Base-by-base conservation (phyloP, 2,329 filamentous ascomycete species). In the Talaromyces piceae region DNA sequence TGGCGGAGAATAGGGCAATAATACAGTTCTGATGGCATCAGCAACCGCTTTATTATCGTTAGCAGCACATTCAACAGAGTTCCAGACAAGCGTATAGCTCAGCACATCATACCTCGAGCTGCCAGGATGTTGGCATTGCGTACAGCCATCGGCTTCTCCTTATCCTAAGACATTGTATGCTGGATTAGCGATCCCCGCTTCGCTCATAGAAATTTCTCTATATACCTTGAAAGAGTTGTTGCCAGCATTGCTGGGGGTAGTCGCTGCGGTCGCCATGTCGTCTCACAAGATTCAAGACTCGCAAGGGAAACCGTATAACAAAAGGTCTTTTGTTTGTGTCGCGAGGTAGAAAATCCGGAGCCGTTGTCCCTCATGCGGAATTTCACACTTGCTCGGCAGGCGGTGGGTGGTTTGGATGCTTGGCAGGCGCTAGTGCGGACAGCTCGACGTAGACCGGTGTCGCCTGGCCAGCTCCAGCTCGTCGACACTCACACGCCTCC, bases 141-240 rank as follows among this genome's bases (percentile, higher is more conserved):
- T 59, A 98, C 93, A 59, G 93, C 93, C 78, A 93, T 86, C 61
- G 93, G 93, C 88, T 98, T 98, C 78, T 96, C 93, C 83, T 96
- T 98, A 70, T 84, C 82, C 79, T 82, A 62, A 51, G n/a, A 60
- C 57, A 57, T 57, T 37, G 47, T 43, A 43, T 43, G 5, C 11
- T 12, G 4, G 57, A 65, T 79, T 63, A 78, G 69, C 65, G 60
- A 57, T 58, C 56, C 56, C 47, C 56, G 62, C 62, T 64, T 63
- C 57, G 59, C 30, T 39, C 16, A 52, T 33, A 59, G 53, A 53
- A 55, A 45, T 57, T 61, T 58, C 49, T 50, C 56, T 39, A 51
- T 47, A 50, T 53, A 83, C 81, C 72, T 82, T 85, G 77, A 87
- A 87, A 58, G 82, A 77, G 68, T 76, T 78, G 74, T 84, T 85